Percentiles rank a stretch among this genome's conserved stretches.
Conservation (phyloP, 2,329 filamentous ascomycete species). For the Plenodomus tracheiphilus region DNA sequence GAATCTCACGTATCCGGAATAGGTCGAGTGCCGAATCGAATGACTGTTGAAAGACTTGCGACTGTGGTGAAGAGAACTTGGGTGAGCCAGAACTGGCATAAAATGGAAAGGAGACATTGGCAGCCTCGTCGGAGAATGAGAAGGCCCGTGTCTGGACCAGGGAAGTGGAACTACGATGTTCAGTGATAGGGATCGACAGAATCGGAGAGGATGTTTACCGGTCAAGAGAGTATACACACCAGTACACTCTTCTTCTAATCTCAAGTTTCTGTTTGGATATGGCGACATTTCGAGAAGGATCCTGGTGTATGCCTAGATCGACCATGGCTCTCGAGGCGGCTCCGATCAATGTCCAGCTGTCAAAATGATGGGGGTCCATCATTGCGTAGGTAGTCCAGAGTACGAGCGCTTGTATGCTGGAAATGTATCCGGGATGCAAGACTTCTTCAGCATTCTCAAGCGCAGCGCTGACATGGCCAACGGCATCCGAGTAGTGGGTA, state of each 20-base stretch:
- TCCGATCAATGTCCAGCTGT: conserved; percentile 91
- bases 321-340: conserved; percentile 85
- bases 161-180: conserved; percentile 69
- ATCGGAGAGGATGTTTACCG: conserved; percentile 56
- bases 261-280: conserved; percentile 73
- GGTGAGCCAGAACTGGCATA: conserved; percentile 39
- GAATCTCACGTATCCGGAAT: conserved; percentile 79
- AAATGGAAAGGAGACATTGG: conserved; percentile 77
- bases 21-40: conserved; percentile 75
- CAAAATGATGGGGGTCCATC: conserved; percentile 87
- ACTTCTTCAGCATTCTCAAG: conserved; percentile 80
- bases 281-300: conserved; percentile 72
- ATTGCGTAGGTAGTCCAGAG: conserved; percentile 88
- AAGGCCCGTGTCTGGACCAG: conserved; percentile 86
- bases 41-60: conserved; percentile 58
- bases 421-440: conserved; percentile 79
- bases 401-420: conserved; percentile 84
- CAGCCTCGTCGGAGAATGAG: conserved; percentile 89
- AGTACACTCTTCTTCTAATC: conserved; percentile 80
- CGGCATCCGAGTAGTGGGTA: conserved; percentile 64
- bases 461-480: conserved; percentile 66
- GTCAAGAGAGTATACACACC: conserved; percentile 88
- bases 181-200: neutral
- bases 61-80: conserved; percentile 52
- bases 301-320: conserved; percentile 91